phyloP scores from a whole-genome alignment of 2,329 filamentous ascomycete genomes.

The Cercospora zeae-maydis region DNA sequence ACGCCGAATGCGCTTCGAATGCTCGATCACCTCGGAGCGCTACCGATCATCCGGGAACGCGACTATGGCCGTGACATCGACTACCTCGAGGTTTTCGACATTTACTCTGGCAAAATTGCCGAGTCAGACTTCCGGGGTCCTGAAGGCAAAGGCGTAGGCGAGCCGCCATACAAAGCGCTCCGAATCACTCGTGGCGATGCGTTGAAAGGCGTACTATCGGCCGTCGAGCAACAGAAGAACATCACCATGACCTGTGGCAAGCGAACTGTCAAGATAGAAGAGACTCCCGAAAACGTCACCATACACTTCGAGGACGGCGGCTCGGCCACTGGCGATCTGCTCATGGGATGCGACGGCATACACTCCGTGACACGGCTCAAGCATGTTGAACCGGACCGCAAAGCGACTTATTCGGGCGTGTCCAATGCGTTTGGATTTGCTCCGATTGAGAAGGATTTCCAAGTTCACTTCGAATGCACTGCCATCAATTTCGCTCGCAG shows the following conservation, averaged over 20 bases:
- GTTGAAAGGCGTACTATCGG: conserved; percentile 43
- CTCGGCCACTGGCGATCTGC: conserved; percentile 33
- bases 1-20: conserved; percentile 46
- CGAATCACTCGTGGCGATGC: conserved; percentile 45
- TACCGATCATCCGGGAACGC: conserved; percentile 38
- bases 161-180: conserved; percentile 44
- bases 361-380: conserved; percentile 42
- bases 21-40: conserved; percentile 37
- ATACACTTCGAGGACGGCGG: conserved; percentile 38
- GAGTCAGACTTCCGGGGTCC: conserved; percentile 43
- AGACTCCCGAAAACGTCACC: conserved; percentile 36
- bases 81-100: conserved; percentile 46
- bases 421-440: conserved; percentile 48
- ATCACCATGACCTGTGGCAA: conserved; percentile 45
- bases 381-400: conserved; percentile 45
- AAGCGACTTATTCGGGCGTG: conserved; percentile 44
- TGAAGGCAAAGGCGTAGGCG: conserved; percentile 44
- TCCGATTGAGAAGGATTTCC: conserved; percentile 36
- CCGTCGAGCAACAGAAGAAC: conserved; percentile 41
- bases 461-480: conserved; percentile 42
- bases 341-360: conserved; percentile 40
- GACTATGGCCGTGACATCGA: conserved; percentile 43
- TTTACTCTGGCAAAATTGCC: conserved; percentile 44
- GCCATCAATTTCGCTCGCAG: conserved; percentile 47
- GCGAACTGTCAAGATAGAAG: conserved; percentile 41